Percentiles rank a stretch among this genome's conserved stretches.
These are phyloP conservation scores for Parathielavia appendiculata DNA, from an alignment of 495 filamentous ascomycete genomes.

Conservation along the genomic window DNA sequence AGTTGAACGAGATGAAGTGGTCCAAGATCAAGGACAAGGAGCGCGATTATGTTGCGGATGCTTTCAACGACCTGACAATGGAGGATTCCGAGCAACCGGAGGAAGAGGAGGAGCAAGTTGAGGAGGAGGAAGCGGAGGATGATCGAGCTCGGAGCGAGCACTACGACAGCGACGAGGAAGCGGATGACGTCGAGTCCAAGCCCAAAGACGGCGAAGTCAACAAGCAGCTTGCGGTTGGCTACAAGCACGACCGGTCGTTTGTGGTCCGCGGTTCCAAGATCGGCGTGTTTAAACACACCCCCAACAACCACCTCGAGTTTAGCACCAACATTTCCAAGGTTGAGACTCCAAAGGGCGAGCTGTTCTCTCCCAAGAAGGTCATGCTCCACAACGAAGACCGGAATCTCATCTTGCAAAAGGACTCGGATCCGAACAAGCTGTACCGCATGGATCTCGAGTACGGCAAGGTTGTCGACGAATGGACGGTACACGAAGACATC, in stretches of 20 bases:
- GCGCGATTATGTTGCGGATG: slow-evolving; percentile 88
- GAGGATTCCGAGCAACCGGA: slow-evolving; percentile 62
- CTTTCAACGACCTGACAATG: slow-evolving; percentile 92
- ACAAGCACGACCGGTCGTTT: slow-evolving; percentile 95
- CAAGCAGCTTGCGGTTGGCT: slow-evolving; percentile 94
- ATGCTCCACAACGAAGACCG: slow-evolving; percentile 94
- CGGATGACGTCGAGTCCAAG: slow-evolving; percentile 70
- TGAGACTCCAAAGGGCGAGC: slow-evolving; percentile 76
- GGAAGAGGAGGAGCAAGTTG: slow-evolving; percentile 58
- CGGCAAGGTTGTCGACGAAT: slow-evolving; percentile 98
- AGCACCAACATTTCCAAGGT: slow-evolving; percentile 97
- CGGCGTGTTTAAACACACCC: slow-evolving; percentile 95
- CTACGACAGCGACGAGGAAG: slow-evolving; percentile 88
- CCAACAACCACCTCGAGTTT: slow-evolving; percentile 89
- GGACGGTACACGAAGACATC: slow-evolving; percentile 99
- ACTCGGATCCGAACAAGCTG: slow-evolving; percentile 79
- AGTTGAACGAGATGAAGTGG: slow-evolving; percentile 94
- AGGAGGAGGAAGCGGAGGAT: slow-evolving; percentile 60
- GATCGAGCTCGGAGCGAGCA: slow-evolving; percentile 54
- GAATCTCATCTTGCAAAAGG: slow-evolving; percentile 88
- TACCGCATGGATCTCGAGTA: slow-evolving; percentile 98
- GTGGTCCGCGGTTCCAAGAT: slow-evolving; percentile 97
- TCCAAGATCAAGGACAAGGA: slow-evolving; percentile 85
- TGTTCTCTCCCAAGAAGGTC: slow-evolving; percentile 93
- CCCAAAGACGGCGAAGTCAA: slow-evolving; percentile 82